Conservation (phyloP, 1,284 basidiomycete species). For the Puccinia brachypodii region DNA sequence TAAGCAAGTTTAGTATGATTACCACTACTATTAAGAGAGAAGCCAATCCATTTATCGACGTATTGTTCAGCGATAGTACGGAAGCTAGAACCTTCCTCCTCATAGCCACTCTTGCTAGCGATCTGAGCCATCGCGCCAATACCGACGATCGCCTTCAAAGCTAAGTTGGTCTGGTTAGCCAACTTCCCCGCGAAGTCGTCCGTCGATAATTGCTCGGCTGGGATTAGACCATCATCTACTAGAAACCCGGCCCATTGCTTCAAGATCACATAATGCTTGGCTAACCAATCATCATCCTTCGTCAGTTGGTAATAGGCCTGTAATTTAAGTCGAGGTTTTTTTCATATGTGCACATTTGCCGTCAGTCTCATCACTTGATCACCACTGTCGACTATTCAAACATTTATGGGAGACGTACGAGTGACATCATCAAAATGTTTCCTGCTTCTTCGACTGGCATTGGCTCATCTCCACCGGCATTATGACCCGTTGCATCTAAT, state of each 20-base stretch:
- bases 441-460: constrained; percentile 50
- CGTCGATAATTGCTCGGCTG: constrained; percentile 55
- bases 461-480: constrained; percentile 52
- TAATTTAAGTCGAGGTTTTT: neutral
- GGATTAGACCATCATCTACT: constrained; percentile 55
- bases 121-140: constrained; percentile 55
- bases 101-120: constrained; percentile 52
- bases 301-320: constrained; percentile 46
- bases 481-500: constrained; percentile 52
- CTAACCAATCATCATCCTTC: constrained; percentile 51
- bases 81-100: constrained; percentile 52
- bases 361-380: neutral
- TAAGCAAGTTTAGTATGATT: constrained; percentile 57
- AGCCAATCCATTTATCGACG: constrained; percentile 53
- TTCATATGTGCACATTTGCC: neutral
- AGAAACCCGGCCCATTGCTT: constrained; percentile 56
- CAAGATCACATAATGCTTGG: constrained; percentile 54
- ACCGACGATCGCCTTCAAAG: constrained; percentile 56
- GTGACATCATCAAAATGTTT: constrained; percentile 48
- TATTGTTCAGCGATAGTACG: constrained; percentile 53
- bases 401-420: constrained; percentile 21
- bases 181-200: constrained; percentile 57
- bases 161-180: constrained; percentile 56
- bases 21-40: constrained; percentile 46
- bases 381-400: neutral